phyloP scores from a whole-genome alignment of 768 basidiomycete genomes.

The Lentinus brumalis region DNA sequence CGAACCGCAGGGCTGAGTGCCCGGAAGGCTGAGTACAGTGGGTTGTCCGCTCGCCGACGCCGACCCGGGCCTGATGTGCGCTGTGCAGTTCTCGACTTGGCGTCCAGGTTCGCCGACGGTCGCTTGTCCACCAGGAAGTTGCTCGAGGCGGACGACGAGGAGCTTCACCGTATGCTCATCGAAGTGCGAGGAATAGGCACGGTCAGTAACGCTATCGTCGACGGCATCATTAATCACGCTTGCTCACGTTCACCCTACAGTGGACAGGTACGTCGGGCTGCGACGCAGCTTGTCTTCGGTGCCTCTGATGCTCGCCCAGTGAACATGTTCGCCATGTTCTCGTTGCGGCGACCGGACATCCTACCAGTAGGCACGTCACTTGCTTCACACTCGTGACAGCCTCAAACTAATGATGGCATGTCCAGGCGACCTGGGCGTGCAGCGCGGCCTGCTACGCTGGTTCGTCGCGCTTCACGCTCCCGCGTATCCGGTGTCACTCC shows the following conservation, averaged over 20 bases:
- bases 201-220: conserved; percentile 35
- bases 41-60: conserved; percentile 20
- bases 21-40: conserved; percentile 91
- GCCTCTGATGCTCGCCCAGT: conserved; percentile 43
- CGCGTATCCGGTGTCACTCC: conserved; percentile 52
- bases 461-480: conserved; percentile 63
- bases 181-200: conserved; percentile 80
- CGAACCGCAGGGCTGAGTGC: conserved; percentile 76
- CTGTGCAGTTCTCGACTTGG: conserved; percentile 70
- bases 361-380: conserved; percentile 52
- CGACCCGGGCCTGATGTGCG: background rate
- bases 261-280: conserved; percentile 57
- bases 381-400: too few relatives aligned
- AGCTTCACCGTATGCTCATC: conserved; percentile 72
- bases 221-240: background rate
- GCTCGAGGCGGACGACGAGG: conserved; percentile 70
- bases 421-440: conserved; percentile 81
- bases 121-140: conserved; percentile 75
- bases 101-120: conserved; percentile 78
- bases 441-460: conserved; percentile 72
- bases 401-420: too few relatives aligned
- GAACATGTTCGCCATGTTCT: conserved; percentile 95
- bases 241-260: conserved; percentile 31
- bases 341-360: conserved; percentile 80
- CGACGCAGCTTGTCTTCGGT: background rate